Evolutionary conservation across 2,329 filamentous ascomycete genomes (phyloP).

Genomic region (Penicillium hordei): DNA sequence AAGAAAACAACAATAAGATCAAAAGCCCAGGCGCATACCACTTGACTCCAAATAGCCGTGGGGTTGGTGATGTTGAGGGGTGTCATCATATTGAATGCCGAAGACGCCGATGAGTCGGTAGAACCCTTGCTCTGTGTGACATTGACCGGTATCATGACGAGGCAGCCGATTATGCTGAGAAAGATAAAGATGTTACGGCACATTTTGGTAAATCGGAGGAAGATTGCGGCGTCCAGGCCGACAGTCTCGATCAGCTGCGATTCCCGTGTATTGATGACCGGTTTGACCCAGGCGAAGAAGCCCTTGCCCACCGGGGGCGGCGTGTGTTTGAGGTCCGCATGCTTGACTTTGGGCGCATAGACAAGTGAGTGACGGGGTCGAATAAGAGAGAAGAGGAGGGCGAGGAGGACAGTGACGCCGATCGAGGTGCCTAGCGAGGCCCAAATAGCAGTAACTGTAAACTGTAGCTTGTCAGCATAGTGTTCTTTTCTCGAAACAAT

Average conservation of each 20-base stretch:
- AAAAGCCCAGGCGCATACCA: constrained; percentile 62
- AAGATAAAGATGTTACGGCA: constrained; percentile 83
- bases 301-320: constrained; percentile 84
- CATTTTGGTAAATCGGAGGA: constrained; percentile 87
- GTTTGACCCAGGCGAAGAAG: constrained; percentile 82
- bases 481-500: neutral
- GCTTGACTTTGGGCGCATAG: constrained; percentile 90
- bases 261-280: constrained; percentile 76
- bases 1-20: constrained; percentile 75
- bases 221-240: constrained; percentile 87
- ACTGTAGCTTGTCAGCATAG: constrained; percentile 39
- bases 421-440: constrained; percentile 79
- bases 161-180: constrained; percentile 70
- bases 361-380: constrained; percentile 89
- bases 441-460: constrained; percentile 64
- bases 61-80: constrained; percentile 49
- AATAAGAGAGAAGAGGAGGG: constrained; percentile 80
- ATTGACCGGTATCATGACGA: constrained; percentile 80
- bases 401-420: constrained; percentile 69
- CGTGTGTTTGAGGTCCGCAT: constrained; percentile 85
- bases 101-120: constrained; percentile 21
- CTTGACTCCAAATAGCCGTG: constrained; percentile 58
- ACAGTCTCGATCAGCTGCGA: constrained; percentile 74
- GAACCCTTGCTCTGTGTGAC: constrained; percentile 51
- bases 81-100: constrained; percentile 49